Evolutionary conservation across 495 filamentous ascomycete genomes (phyloP), one percentile per base, ranked within the genome.

Genomic region (Aspergillus nidulans): DNA sequence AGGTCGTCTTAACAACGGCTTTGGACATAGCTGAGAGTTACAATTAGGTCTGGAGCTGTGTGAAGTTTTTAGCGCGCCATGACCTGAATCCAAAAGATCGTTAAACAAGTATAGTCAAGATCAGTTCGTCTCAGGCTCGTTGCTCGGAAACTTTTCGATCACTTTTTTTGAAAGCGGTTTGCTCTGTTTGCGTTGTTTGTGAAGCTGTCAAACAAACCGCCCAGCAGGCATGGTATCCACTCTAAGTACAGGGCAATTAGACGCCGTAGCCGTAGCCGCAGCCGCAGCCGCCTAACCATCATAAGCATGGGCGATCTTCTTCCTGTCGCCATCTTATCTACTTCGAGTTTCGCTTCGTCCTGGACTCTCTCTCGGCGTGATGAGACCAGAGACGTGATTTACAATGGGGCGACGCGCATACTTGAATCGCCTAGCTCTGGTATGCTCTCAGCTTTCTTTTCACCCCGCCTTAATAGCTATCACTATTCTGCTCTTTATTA

Each of bases 1-100:
- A 99, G 38, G 95, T 95, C 21, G 91, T 97, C 77, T 89, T 87
- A 48, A 78, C 68, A 52, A 69, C 68, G 57, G 67, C 67, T 69
- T 77, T 70, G 39, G 77, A 75, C 77, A 79, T 80, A 57, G 61
- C 63, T 65, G 46, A 61, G 30, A 30, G 21, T 46, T 55, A 57
- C 54, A 53, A 60, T 26, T n/a, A 26, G 46, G 39, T 41, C 18
- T 48, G 4, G 25, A 20, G 39, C 10, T 0, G 44, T 15, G 34
- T 16, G n/a, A n/a, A 42, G 53, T 43, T 57, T 65, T 64, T 52
- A n/a, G n/a, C 46, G 59, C 55, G 49, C 61, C 66, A 68, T 68
- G 41, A 49, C 52, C 53, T 7, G 50, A 8, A 38, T 36, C 15
- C 56, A 45, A 55, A 52, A 34, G 38, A 3, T 20, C 26, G 52